These are phyloP conservation scores for Solanum ossicruentum DNA, from an alignment of 257 asterid genomes.

Conservation along the genomic window DNA sequence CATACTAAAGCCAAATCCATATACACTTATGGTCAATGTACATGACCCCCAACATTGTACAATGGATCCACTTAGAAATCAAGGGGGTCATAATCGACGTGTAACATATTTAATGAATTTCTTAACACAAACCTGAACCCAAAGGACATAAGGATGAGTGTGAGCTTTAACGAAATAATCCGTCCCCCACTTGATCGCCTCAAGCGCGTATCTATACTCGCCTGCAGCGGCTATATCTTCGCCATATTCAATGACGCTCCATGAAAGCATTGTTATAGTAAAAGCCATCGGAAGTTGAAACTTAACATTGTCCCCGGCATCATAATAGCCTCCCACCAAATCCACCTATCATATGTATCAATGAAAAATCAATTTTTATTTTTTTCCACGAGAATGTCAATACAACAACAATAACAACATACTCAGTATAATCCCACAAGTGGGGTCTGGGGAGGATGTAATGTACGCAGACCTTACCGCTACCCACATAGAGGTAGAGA, in stretches of 20 bases:
- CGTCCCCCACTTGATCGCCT: constrained; percentile 91
- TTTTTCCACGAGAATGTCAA: background rate
- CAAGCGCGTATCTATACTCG: constrained; percentile 55
- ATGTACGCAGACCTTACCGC: too few species aligned
- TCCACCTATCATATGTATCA: constrained; percentile 39
- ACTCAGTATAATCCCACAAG: too few species aligned
- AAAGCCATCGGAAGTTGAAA: constrained; percentile 91
- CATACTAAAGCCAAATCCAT: background rate
- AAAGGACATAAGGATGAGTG: constrained; percentile 58
- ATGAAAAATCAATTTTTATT: too few species aligned
- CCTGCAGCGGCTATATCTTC: constrained; percentile 42
- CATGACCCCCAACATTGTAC: background rate
- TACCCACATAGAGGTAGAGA: too few species aligned
- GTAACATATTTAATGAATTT: background rate
- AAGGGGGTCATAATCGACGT: background rate
- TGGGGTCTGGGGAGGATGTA: too few species aligned
- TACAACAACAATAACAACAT: too few species aligned
- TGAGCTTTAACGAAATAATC: constrained; percentile 90
- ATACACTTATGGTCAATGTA: too few species aligned
- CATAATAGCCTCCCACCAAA: constrained; percentile 88
- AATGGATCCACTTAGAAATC: constrained; percentile 14
- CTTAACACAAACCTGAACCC: constrained; percentile 57
- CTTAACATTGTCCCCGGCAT: constrained; percentile 84
- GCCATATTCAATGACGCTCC: constrained; percentile 54
- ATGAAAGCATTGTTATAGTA: constrained; percentile 66